Evolutionary conservation across 2,329 filamentous ascomycete genomes (phyloP).

Genomic region (Lasiodiplodia hormozganensis): DNA sequence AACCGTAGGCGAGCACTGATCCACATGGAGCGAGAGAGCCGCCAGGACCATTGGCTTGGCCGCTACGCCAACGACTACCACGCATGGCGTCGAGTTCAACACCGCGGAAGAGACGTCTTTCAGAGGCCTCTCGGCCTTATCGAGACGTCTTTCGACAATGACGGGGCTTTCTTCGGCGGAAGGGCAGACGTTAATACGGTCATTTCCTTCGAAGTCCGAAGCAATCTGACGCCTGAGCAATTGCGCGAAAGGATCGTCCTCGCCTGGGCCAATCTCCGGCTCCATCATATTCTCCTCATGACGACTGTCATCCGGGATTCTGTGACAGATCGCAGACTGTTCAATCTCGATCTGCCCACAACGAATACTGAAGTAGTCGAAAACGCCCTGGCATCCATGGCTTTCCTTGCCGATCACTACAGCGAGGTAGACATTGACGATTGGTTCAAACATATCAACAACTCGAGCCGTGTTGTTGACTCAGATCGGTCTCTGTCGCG

Average conservation of each 20-base stretch:
- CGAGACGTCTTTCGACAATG: conserved; percentile 53
- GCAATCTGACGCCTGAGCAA: conserved; percentile 39
- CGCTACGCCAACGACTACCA: conserved; percentile 49
- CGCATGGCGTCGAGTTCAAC: conserved; percentile 41
- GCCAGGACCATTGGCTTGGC: conserved; percentile 45
- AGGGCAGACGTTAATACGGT: conserved; percentile 53
- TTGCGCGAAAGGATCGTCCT: conserved; percentile 46
- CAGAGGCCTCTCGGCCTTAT: conserved; percentile 51
- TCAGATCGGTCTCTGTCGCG: conserved; percentile 46
- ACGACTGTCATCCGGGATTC: conserved; percentile 38
- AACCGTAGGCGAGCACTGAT: not conserved
- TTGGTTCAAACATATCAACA: conserved; percentile 52
- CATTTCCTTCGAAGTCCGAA: conserved; percentile 46
- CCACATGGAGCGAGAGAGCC: conserved; percentile 16
- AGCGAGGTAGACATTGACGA: conserved; percentile 42
- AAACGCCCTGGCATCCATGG: conserved; percentile 39
- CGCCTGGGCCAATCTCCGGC: conserved; percentile 50
- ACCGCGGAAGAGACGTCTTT: conserved; percentile 32
- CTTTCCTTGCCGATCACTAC: conserved; percentile 51
- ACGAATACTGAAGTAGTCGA: conserved; percentile 41
- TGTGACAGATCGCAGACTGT: conserved; percentile 35
- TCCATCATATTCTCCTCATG: conserved; percentile 49
- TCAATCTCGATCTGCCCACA: conserved; percentile 44
- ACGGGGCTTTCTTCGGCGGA: conserved; percentile 53
- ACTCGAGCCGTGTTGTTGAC: conserved; percentile 49